Conservation (phyloP, 2,329 filamentous ascomycete species). For the Botrytis byssoidea region DNA sequence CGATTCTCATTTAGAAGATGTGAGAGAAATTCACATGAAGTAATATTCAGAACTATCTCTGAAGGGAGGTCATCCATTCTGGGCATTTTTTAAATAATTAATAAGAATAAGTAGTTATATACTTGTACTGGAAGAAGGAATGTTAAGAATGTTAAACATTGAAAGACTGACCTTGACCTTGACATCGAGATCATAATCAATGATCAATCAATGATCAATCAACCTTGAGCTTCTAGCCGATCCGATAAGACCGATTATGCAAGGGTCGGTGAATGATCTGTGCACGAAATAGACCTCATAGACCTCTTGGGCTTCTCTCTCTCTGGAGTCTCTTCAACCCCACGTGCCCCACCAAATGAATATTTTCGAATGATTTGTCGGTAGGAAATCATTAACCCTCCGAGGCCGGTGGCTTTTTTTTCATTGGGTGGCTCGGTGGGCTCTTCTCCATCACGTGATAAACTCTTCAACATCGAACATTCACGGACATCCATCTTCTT, state of each 20-base stretch:
- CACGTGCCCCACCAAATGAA: not conserved
- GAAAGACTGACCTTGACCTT: not conserved
- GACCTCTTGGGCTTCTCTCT: not conserved
- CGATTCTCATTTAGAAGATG: not conserved
- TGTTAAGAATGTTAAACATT: not conserved
- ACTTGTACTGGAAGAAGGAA: not conserved
- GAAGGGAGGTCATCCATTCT: constrained; percentile 21
- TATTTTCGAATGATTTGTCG: not conserved
- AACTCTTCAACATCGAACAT: not conserved
- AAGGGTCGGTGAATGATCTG: not conserved
- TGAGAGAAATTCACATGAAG: constrained; percentile 13
- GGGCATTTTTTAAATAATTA: not conserved
- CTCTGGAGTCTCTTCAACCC: not conserved
- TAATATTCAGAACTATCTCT: constrained; percentile 20
- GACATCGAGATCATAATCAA: not conserved
- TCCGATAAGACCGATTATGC: constrained; percentile 4
- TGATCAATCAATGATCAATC: not conserved
- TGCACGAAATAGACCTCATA: constrained; percentile 4
- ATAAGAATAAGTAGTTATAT: not conserved
- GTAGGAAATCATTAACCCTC: too few species aligned
- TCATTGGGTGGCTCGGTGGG: too few species aligned
- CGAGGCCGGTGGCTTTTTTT: too few species aligned
- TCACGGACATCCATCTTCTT: not conserved
- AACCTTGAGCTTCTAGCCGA: not conserved
- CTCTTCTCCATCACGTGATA: not conserved